Percentiles rank a stretch among this genome's conserved stretches.
Evolutionary conservation across 1,284 basidiomycete species (phyloP).

Genomic region (Neonothopanus nambi): DNA sequence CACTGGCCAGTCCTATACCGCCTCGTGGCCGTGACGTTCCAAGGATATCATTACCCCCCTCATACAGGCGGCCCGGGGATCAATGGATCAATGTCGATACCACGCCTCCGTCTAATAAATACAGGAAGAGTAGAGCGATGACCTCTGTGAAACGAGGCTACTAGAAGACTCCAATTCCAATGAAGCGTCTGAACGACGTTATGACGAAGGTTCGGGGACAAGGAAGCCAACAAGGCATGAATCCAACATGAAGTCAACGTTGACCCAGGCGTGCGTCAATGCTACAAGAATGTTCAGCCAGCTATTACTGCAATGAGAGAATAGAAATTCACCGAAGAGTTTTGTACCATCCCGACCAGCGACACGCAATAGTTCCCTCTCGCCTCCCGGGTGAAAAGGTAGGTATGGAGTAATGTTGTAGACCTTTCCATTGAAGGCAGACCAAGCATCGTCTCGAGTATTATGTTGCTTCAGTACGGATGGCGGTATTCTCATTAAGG

Average conservation of each 20-base stretch:
- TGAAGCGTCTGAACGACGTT: too few relatives aligned
- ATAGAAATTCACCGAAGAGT: slow-evolving; percentile 74
- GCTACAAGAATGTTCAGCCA: slow-evolving; percentile 27
- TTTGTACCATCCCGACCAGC: slow-evolving; percentile 95
- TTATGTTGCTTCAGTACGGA: slow-evolving; percentile 86
- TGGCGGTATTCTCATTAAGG: slow-evolving; percentile 75
- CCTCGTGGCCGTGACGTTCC: too few relatives aligned
- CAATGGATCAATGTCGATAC: too few relatives aligned
- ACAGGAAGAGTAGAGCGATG: too few relatives aligned
- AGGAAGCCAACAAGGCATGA: slow-evolving; percentile 89
- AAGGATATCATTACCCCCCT: too few relatives aligned
- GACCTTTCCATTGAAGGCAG: slow-evolving; percentile 89
- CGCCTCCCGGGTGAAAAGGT: slow-evolving; percentile 92
- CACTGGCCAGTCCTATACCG: too few relatives aligned
- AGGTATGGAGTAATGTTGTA: slow-evolving; percentile 97
- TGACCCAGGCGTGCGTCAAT: slow-evolving; percentile 79
- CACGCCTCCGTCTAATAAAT: too few relatives aligned
- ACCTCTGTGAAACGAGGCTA: too few relatives aligned
- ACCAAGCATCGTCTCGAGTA: slow-evolving; percentile 89
- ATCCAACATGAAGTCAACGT: slow-evolving; percentile 91
- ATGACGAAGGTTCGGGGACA: slow-evolving; percentile 58
- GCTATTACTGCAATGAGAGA: neutral
- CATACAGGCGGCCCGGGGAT: too few relatives aligned
- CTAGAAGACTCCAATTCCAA: too few relatives aligned
- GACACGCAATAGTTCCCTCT: slow-evolving; percentile 92